Percentiles rank a stretch among this genome's conserved stretches.
Evolutionary conservation across 331 rosid genomes (phyloP).

Genomic region (Spiraea crenata): DNA sequence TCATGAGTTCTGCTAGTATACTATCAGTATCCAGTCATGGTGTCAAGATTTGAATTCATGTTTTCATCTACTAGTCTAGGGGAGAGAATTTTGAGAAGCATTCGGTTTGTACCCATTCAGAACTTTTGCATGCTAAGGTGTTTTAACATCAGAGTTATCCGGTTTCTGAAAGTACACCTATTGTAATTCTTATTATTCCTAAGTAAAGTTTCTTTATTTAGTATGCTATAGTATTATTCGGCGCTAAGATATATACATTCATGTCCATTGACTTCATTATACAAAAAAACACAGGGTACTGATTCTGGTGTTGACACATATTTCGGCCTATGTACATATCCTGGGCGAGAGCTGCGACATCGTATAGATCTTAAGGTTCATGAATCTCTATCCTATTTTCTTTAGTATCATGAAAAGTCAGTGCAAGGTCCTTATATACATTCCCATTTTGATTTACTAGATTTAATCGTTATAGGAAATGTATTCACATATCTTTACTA

Average conservation of each 20-base stretch:
- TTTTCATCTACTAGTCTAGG: neutral
- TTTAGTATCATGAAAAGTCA: neutral
- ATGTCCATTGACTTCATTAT: conserved; percentile 16
- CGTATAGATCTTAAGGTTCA: conserved; percentile 90
- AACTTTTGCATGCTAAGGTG: neutral
- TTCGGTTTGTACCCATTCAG: conserved; percentile 5
- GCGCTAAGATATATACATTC: neutral
- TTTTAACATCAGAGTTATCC: neutral
- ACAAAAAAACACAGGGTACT: conserved; percentile 52
- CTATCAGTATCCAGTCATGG: neutral
- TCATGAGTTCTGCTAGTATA: neutral
- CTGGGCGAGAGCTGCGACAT: conserved; percentile 82
- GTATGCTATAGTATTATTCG: neutral
- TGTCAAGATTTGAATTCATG: neutral
- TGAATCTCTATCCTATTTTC: neutral
- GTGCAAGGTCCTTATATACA: neutral
- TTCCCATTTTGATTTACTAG: neutral
- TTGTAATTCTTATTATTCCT: neutral
- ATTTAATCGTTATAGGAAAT: neutral
- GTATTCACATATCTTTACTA: neutral
- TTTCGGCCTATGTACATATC: conserved; percentile 89
- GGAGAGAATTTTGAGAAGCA: neutral
- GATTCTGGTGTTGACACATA: conserved; percentile 92
- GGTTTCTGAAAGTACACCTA: neutral
- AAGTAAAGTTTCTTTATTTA: neutral